These are phyloP conservation scores for Phaeosphaeriaceae sp. DNA, from an alignment of 2,329 filamentous ascomycete species.

Conservation along the genomic window DNA sequence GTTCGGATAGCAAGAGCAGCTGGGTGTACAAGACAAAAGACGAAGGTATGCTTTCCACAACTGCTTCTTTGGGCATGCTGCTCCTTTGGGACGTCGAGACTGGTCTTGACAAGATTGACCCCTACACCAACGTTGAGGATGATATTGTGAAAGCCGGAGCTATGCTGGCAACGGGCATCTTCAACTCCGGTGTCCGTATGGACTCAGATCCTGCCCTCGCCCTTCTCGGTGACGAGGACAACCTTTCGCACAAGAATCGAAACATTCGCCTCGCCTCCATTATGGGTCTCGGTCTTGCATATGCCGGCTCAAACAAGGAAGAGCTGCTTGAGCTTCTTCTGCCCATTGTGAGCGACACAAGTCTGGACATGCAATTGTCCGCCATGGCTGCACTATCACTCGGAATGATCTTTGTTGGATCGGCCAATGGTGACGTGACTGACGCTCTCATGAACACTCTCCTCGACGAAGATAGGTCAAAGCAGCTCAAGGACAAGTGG, in stretches of 20 bases:
- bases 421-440: slow-evolving; percentile 87
- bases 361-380: slow-evolving; percentile 90
- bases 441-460: slow-evolving; percentile 91
- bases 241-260: slow-evolving; percentile 78
- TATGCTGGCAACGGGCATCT: slow-evolving; percentile 90
- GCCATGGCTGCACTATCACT: slow-evolving; percentile 93
- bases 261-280: slow-evolving; percentile 83
- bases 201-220: slow-evolving; percentile 92
- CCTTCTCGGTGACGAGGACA: slow-evolving; percentile 79
- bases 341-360: slow-evolving; percentile 84
- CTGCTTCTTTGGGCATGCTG: slow-evolving; percentile 89
- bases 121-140: slow-evolving; percentile 86
- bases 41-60: slow-evolving; percentile 95
- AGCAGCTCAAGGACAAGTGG: slow-evolving; percentile 97
- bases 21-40: slow-evolving; percentile 99
- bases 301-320: slow-evolving; percentile 92
- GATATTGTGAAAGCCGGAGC: slow-evolving; percentile 89
- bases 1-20: slow-evolving; percentile 79
- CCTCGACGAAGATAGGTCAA: slow-evolving; percentile 89
- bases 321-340: slow-evolving; percentile 84
- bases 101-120: slow-evolving; percentile 92
- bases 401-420: slow-evolving; percentile 90
- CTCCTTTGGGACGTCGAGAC: slow-evolving; percentile 93
- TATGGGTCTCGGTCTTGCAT: slow-evolving; percentile 94
- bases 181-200: slow-evolving; percentile 88